Base-by-base conservation (phyloP, 257 asterid species). In the Prunella vulgaris region DNA sequence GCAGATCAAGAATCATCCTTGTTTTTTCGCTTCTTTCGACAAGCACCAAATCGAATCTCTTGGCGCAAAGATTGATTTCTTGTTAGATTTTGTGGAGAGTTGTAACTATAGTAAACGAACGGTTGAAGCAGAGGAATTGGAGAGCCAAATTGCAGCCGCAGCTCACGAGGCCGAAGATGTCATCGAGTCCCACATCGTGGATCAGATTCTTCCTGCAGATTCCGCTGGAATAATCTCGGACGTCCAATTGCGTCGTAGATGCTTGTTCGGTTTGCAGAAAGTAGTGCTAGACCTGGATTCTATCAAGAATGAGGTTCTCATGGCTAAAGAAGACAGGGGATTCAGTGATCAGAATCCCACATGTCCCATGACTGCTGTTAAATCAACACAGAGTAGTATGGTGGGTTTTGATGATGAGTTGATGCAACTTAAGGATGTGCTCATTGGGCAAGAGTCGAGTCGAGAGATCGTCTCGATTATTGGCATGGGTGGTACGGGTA, bases 151-250 rank as follows among this genome's bases (percentile, higher is more conserved):
- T 33, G 63, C 24, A 44, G 30, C 44, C 13, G 37, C 69, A 54
- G 76, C 71, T 57, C 18, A 67, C 53, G 70, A 35, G 15, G 78
- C 64, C n/a, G 73, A 77, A 62, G 78, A 77, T 21, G 24, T 24
- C 0, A 60, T 73, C 10, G 78, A 78, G 30, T 22, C 66, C 20
- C 10, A 38, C 54, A 6, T 73, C 10, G 40, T 21, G 8, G 7
- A 40, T 66, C 65, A 57, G 0, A 28, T 51, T 78, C 40, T 63
- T 10, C 25, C 21, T 10, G 30, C 42, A 48, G n/a, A n/a, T n/a
- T 22, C 18, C 2, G 9, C 24, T 17, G n/a, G 27, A 5, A n/a
- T 6, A 15, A 6, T 15, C 22, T 5, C 22, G 25, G 57, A 51
- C 12, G 27, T 3, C 5, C 1, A 9, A 17, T 51, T 51, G 18